Base-by-base conservation (phyloP, 208 protist genomes). In the Trypanosoma cruzi region DNA sequence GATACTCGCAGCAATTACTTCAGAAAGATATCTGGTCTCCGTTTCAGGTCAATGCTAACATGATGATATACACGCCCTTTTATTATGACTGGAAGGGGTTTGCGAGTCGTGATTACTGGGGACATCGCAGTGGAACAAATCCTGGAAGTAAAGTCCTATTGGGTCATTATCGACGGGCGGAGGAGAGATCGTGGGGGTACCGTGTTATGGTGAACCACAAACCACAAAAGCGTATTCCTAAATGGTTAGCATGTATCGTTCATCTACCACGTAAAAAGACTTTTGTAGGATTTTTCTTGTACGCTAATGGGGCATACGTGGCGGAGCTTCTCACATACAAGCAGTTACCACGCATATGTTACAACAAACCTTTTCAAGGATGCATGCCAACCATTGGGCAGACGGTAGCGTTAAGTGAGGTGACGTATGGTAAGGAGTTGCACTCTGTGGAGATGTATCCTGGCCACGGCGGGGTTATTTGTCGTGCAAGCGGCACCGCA, bases 401-500 rank as follows among this genome's bases (percentile, higher is more conserved):
- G 69, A 94, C 92, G 2, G 88, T 97, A 13, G 67, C 89, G 24
- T 79, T 97, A 28, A 85, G 82, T 54, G 87, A 95, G 81, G 88
- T 97, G 63, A 95, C 88, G 22, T 97, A 97, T 71, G 92, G 92
- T 4, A 95, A 95, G 66, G 92, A 97, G 72, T 32, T 97, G 1
- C 92, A 97, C 77, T 95, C 89, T 24, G 79, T 97, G 6, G 89
- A 97, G 76, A 95, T 94, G 92, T 97, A 97, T 67, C 92, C 92
- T 10, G 92, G 89, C 16, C 84, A 95, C 73, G 89, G 92, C 63
- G 86, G 88, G 24, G 82, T 89, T 29, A 42, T 97, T 34, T 95
- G 89, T 67, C 87, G 89, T 16, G 76, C 92, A 53, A 92, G 87
- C 64, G 92, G 92, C 29, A 90, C 89, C 0, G 89, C 92, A 0